phyloP scores from a whole-genome alignment of 73 alveolate species.

The Paramecium caudatum region DNA sequence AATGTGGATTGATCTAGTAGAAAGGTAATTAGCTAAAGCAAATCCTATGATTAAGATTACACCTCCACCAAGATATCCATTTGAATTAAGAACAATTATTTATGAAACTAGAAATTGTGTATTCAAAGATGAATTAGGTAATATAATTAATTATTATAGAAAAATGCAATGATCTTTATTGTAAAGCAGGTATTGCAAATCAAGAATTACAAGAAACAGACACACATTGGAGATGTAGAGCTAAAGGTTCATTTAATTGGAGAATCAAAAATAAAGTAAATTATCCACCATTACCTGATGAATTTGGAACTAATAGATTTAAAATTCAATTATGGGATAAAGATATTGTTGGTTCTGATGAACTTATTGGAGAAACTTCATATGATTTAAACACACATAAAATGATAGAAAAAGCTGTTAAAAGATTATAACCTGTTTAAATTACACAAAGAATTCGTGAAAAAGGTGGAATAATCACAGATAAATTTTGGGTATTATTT shows the following conservation, averaged over 20 bases:
- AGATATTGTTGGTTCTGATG: slow-evolving; percentile 86
- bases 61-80: slow-evolving; percentile 72
- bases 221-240: slow-evolving; percentile 87
- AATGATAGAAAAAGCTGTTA: slow-evolving; percentile 80
- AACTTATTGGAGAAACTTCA: slow-evolving; percentile 82
- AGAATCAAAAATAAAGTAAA: slow-evolving; percentile 82
- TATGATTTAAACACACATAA: slow-evolving; percentile 80
- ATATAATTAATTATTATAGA: too few relatives aligned
- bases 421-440: slow-evolving; percentile 77
- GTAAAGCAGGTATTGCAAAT: slow-evolving; percentile 77
- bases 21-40: slow-evolving; percentile 28
- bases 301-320: slow-evolving; percentile 83
- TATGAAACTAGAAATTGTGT: slow-evolving; percentile 76
- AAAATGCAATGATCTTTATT: slow-evolving; percentile 87
- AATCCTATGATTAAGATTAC: slow-evolving; percentile 66
- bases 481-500: slow-evolving; percentile 77
- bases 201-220: slow-evolving; percentile 83
- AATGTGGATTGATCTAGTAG: slow-evolving; percentile 74
- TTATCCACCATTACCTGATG: slow-evolving; percentile 86
- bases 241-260: slow-evolving; percentile 89
- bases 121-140: slow-evolving; percentile 85
- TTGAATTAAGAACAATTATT: slow-evolving; percentile 71
- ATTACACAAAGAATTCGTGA: slow-evolving; percentile 77
- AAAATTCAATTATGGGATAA: slow-evolving; percentile 85
- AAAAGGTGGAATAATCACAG: slow-evolving; percentile 75